A percentile compares a stretch with the other conserved stretches of the same genome.
Conservation (phyloP, 495 filamentous ascomycete genomes). For the Penicillium angulare region DNA sequence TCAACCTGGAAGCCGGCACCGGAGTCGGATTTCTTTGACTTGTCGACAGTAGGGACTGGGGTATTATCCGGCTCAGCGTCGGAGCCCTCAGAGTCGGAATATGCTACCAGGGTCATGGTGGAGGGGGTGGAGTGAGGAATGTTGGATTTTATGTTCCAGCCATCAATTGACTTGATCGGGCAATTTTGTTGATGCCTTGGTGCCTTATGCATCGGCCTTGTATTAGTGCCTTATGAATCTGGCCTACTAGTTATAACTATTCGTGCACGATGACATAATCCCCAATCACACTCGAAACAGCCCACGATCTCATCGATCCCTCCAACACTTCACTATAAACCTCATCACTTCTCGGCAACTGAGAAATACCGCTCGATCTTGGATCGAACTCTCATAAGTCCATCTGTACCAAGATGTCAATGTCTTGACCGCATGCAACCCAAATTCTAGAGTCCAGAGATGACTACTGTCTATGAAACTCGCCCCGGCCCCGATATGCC, state of each 20-base stretch:
- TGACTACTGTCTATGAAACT: background rate
- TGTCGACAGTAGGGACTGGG: slow-evolving; percentile 28
- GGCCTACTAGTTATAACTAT: background rate
- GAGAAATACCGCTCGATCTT: background rate
- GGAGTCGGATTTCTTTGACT: slow-evolving; percentile 60
- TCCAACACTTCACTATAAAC: background rate
- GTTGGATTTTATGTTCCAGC: too few relatives aligned
- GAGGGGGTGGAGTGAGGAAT: background rate
- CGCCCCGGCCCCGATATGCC: slow-evolving; percentile 1
- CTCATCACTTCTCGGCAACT: background rate
- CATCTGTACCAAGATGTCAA: background rate
- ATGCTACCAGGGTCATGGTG: slow-evolving; percentile 73
- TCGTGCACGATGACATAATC: slow-evolving; percentile 4
- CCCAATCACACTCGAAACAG: background rate
- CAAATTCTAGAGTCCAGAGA: background rate
- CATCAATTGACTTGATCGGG: too few relatives aligned
- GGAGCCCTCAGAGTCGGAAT: slow-evolving; percentile 81
- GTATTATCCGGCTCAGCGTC: slow-evolving; percentile 50
- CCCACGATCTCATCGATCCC: background rate
- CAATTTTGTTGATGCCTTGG: background rate
- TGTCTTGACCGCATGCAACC: slow-evolving; percentile 1
- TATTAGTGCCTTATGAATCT: background rate
- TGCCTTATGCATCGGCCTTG: background rate
- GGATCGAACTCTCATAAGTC: background rate
- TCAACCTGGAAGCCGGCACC: slow-evolving; percentile 56